phyloP scores from a whole-genome alignment of 225 moss, liverwort and hornwort species.

The Marchantia paleacea region DNA sequence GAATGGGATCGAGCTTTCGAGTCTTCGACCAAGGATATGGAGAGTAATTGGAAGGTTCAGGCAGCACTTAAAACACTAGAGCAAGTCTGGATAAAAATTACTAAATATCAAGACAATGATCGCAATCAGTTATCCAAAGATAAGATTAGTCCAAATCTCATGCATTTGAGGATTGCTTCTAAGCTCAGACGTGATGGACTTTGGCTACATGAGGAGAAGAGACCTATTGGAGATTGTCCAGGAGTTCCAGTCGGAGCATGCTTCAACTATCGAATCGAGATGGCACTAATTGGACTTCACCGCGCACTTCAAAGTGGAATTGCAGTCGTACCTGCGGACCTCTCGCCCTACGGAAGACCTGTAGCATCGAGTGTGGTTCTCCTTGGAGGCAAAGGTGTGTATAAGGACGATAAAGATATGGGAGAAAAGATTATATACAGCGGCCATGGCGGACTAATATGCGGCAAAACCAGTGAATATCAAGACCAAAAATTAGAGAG shows the following conservation, averaged over 20 bases:
- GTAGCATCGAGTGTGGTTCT: slow-evolving; percentile 11
- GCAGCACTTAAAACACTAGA: not conserved
- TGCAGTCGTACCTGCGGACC: not conserved
- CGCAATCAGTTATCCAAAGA: no score
- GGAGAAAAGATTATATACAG: slow-evolving; percentile 1
- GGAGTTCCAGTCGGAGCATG: slow-evolving; percentile 11
- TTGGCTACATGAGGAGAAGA: not conserved
- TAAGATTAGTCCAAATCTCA: not conserved
- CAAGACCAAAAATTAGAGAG: slow-evolving; percentile 37
- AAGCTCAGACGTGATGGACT: not conserved
- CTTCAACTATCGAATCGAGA: slow-evolving; percentile 14
- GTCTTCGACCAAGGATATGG: not conserved
- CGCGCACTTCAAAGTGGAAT: not conserved
- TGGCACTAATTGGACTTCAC: slow-evolving; percentile 10
- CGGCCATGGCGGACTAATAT: not conserved
- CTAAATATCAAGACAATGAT: not conserved
- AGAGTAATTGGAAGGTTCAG: not conserved
- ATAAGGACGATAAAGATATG: slow-evolving; percentile 17
- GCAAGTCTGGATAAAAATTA: not conserved
- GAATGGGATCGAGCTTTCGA: not conserved
- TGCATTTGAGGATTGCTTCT: not conserved
- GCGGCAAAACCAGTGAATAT: slow-evolving; percentile 14
- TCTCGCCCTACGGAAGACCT: not conserved
- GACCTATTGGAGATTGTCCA: slow-evolving; percentile 3
- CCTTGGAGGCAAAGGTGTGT: not conserved